phyloP scores from a whole-genome alignment of 176 grass and related monocot species.

The Carex cristatella region DNA sequence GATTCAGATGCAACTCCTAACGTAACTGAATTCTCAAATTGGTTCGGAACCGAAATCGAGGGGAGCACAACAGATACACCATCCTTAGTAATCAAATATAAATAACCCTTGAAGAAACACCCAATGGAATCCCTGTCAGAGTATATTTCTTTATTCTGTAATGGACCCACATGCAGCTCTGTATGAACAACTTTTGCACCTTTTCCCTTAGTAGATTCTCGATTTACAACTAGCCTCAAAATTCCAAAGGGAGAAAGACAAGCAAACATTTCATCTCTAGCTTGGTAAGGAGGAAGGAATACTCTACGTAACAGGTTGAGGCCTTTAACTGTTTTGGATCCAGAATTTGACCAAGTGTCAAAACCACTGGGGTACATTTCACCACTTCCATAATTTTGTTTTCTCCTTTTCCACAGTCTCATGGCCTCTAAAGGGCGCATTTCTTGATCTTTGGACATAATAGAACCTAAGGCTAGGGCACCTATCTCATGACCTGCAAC shows the following conservation, averaged over 20 bases:
- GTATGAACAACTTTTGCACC: constrained; percentile 61
- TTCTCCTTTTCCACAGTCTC: constrained; percentile 45
- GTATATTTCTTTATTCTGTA: constrained; percentile 40
- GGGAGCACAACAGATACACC: constrained; percentile 81
- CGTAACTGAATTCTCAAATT: not conserved
- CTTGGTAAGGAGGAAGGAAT: constrained; percentile 68
- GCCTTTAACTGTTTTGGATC: constrained; percentile 9
- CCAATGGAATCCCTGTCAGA: constrained; percentile 54
- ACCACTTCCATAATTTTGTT: constrained; percentile 30
- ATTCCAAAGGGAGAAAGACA: constrained; percentile 88
- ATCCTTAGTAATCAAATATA: constrained; percentile 76
- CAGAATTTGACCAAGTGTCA: constrained; percentile 19
- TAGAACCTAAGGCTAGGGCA: constrained; percentile 38
- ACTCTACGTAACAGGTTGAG: constrained; percentile 48
- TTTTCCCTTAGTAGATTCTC: constrained; percentile 27
- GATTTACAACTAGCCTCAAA: constrained; percentile 49
- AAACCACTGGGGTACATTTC: constrained; percentile 57
- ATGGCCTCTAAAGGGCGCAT: constrained; percentile 11
- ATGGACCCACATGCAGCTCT: constrained; percentile 29
- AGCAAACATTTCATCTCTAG: constrained; percentile 40
- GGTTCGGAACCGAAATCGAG: constrained; percentile 48
- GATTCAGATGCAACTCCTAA: constrained; percentile 26
- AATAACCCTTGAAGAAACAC: constrained; percentile 69
- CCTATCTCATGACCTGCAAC: constrained; percentile 72
- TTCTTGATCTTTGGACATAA: constrained; percentile 25